These are phyloP conservation scores for Litchi chinensis DNA, from an alignment of 345 rosid species.

Conservation along the genomic window DNA sequence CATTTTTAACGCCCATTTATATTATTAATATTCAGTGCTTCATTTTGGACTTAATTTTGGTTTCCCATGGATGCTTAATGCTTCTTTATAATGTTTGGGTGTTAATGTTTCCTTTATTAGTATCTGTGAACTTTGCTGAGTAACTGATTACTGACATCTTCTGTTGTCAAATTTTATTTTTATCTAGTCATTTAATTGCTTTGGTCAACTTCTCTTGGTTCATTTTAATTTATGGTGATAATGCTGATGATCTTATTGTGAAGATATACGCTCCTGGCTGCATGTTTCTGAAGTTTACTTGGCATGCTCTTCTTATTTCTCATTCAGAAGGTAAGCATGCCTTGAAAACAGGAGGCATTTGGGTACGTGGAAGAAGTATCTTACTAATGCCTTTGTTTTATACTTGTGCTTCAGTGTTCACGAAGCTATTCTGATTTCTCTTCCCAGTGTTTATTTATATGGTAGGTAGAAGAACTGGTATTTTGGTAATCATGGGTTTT, in stretches of 20 bases:
- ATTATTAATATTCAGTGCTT: conserved; percentile 34
- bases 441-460: conserved; percentile 40
- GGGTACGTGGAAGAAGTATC: conserved; percentile 29
- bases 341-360: conserved; percentile 26
- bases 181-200: conserved; percentile 17
- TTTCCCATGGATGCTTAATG: conserved; percentile 39
- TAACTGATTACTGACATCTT: conserved; percentile 28
- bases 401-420: background rate
- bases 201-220: conserved; percentile 19
- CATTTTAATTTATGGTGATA: conserved; percentile 2
- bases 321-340: conserved; percentile 32
- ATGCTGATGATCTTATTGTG: conserved; percentile 16
- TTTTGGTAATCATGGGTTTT: conserved; percentile 23
- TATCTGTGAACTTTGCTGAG: conserved; percentile 30
- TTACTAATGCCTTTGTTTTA: background rate
- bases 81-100: conserved; percentile 34
- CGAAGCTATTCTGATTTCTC: conserved; percentile 20
- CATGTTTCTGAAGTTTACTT: conserved; percentile 32
- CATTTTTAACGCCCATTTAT: conserved; percentile 28
- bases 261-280: conserved; percentile 24
- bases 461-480: conserved; percentile 41
- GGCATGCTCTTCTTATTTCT: conserved; percentile 27
- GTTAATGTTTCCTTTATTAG: conserved; percentile 32
- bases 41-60: conserved; percentile 49
- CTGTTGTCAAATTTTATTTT: conserved; percentile 25